phyloP scores from a whole-genome alignment of 2,329 filamentous ascomycete species.

The Fusarium sp. region DNA sequence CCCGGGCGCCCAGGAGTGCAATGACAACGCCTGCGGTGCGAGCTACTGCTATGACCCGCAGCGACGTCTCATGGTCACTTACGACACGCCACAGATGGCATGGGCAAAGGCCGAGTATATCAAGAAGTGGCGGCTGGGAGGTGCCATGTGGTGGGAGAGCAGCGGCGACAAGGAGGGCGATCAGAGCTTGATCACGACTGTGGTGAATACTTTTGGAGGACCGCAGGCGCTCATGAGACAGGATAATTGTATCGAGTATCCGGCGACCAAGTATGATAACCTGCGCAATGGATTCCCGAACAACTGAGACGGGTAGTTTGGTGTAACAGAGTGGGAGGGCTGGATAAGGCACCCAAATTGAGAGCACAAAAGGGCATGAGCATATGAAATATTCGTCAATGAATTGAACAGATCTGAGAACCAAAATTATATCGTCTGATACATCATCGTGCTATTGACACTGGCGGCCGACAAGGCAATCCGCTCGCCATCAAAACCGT shows the following conservation, averaged over 20 bases:
- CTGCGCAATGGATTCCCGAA: conserved; percentile 66
- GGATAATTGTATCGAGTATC: conserved; percentile 71
- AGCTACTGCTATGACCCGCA: conserved; percentile 80
- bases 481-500: not conserved
- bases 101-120: conserved; percentile 79
- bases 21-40: conserved; percentile 73
- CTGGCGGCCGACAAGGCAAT: not conserved
- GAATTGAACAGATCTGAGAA: not conserved
- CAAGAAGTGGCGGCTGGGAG: conserved; percentile 74
- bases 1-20: conserved; percentile 69
- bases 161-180: conserved; percentile 77
- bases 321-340: not conserved
- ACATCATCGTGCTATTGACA: not conserved
- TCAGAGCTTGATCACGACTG: conserved; percentile 74
- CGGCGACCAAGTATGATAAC: conserved; percentile 77
- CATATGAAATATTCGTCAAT: not conserved
- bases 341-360: not conserved
- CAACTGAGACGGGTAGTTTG: conserved; percentile 43
- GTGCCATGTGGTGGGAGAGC: conserved; percentile 98
- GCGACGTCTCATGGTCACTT: conserved; percentile 77
- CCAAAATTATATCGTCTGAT: too few relatives aligned
- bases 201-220: conserved; percentile 70
- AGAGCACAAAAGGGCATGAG: not conserved
- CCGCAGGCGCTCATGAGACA: conserved; percentile 58
- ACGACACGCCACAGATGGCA: conserved; percentile 77